A percentile compares a stretch with the other conserved stretches of the same genome.
Conservation (phyloP, 2,329 filamentous ascomycete genomes). For the Botrytis fabae region DNA sequence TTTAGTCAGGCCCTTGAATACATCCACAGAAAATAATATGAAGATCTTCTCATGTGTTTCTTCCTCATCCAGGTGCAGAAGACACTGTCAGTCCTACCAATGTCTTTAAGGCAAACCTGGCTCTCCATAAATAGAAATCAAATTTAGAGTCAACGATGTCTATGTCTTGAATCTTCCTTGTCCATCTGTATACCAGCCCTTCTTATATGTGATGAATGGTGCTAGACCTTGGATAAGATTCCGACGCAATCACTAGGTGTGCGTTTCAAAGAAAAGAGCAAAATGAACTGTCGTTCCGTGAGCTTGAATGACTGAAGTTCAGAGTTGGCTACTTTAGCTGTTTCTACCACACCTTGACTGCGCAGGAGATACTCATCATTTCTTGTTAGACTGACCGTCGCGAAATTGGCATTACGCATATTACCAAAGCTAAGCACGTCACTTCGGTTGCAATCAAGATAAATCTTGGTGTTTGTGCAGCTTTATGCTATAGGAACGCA, state of each 20-base stretch:
- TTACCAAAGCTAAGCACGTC: neutral
- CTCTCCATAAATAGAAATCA: neutral
- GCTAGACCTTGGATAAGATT: too few relatives aligned
- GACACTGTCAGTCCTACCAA: rapidly evolving
- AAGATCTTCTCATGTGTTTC: too few relatives aligned
- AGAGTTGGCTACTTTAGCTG: neutral
- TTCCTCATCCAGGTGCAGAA: neutral
- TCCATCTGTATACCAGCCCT: neutral
- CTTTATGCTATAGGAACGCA: neutral
- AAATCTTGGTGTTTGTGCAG: too few relatives aligned
- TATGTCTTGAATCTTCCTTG: neutral
- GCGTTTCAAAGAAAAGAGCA: neutral
- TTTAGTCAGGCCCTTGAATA: neutral
- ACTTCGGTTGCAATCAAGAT: too few relatives aligned
- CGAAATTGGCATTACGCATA: neutral
- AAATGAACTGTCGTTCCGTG: neutral
- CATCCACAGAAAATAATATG: neutral
- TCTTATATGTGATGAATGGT: neutral
- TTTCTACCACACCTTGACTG: neutral
- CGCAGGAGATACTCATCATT: neutral
- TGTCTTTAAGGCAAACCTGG: neutral
- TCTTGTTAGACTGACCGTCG: neutral
- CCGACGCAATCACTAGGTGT: too few relatives aligned
- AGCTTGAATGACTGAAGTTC: neutral
- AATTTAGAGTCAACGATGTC: too few relatives aligned